Evolutionary conservation across 495 filamentous ascomycete genomes (phyloP).

Genomic region (Hypoxylon intermedium): DNA sequence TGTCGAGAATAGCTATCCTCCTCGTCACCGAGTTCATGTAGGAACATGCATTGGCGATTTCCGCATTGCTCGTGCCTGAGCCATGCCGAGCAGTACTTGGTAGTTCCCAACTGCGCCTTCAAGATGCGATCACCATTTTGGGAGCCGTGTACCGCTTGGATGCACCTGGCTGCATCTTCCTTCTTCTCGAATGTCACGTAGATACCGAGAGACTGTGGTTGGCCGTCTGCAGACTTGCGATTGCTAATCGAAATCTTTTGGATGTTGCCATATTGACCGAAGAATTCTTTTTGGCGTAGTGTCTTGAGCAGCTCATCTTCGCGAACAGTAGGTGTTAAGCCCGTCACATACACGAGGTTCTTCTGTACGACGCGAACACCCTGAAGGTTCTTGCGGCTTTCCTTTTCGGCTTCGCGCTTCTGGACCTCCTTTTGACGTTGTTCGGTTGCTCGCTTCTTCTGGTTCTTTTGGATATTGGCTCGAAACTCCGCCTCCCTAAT

Average conservation of each 20-base stretch:
- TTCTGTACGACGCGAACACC: slow-evolving; percentile 96
- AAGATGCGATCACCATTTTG: slow-evolving; percentile 86
- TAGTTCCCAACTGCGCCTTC: slow-evolving; percentile 94
- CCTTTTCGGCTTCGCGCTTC: slow-evolving; percentile 92
- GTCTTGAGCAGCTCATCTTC: slow-evolving; percentile 91
- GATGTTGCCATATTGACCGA: slow-evolving; percentile 98
- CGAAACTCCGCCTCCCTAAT: slow-evolving; percentile 72
- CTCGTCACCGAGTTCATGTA: slow-evolving; percentile 96
- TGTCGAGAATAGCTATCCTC: slow-evolving; percentile 95
- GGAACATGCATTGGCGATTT: slow-evolving; percentile 95
- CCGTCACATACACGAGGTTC: slow-evolving; percentile 98
- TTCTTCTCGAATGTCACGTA: slow-evolving; percentile 95
- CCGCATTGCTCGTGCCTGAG: slow-evolving; percentile 89
- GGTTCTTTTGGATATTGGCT: slow-evolving; percentile 85
- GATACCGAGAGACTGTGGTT: slow-evolving; percentile 84
- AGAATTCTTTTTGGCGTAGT: slow-evolving; percentile 86
- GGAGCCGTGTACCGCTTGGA: slow-evolving; percentile 88
- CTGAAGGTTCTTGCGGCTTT: slow-evolving; percentile 91
- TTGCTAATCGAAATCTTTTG: slow-evolving; percentile 99
- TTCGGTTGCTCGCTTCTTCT: slow-evolving; percentile 83
- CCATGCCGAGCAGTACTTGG: slow-evolving; percentile 98
- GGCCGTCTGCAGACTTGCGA: slow-evolving; percentile 74
- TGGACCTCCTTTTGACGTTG: slow-evolving; percentile 93
- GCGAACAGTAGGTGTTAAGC: slow-evolving; percentile 84
- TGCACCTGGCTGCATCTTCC: slow-evolving; percentile 86